Conservation (phyloP, 2,329 filamentous ascomycete genomes). For the Leptoxyphium fumago region DNA sequence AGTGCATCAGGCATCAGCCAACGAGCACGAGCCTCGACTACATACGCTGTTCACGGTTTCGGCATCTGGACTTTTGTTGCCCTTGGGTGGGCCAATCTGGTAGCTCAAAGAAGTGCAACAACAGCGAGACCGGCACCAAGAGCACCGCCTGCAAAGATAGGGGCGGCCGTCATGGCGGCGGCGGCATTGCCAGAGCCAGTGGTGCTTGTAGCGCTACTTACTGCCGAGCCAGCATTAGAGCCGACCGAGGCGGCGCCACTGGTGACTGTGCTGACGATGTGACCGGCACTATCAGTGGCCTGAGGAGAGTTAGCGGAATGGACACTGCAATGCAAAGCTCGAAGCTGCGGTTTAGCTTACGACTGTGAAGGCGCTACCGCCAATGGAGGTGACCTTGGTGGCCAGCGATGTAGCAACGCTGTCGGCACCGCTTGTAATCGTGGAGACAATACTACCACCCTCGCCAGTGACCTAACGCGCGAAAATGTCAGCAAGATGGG, state of each 20-base stretch:
- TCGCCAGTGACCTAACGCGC: constrained; percentile 2
- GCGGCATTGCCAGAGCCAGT: constrained; percentile 2
- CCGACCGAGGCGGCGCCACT: constrained; percentile 3
- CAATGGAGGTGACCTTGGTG: constrained; percentile 3
- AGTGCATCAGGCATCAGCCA: no score
- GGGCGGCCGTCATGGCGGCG: constrained; percentile 11
- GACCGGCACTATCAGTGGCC: constrained; percentile 6
- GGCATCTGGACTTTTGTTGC: no score
- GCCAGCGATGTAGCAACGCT: not conserved
- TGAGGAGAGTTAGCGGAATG: constrained; percentile 2
- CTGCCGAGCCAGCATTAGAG: not conserved
- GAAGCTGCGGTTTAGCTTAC: constrained; percentile 1
- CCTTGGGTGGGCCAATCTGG: no score
- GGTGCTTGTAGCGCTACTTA: not conserved
- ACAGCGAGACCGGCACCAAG: constrained; percentile 18
- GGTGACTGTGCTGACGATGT: constrained; percentile 5
- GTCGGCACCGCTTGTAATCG: constrained; percentile 6
- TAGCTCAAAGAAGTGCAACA: constrained; percentile 13
- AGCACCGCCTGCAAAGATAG: constrained; percentile 16
- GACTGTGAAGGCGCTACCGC: constrained; percentile 6
- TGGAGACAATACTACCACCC: constrained; percentile 7
- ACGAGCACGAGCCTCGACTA: no score
- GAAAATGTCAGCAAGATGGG: no score
- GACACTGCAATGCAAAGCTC: constrained; percentile 4
- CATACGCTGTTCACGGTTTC: no score